Evolutionary conservation across 78 protist species (phyloP), one percentile per base, ranked within the genome.

Genomic region (Protostelium mycophagum): DNA sequence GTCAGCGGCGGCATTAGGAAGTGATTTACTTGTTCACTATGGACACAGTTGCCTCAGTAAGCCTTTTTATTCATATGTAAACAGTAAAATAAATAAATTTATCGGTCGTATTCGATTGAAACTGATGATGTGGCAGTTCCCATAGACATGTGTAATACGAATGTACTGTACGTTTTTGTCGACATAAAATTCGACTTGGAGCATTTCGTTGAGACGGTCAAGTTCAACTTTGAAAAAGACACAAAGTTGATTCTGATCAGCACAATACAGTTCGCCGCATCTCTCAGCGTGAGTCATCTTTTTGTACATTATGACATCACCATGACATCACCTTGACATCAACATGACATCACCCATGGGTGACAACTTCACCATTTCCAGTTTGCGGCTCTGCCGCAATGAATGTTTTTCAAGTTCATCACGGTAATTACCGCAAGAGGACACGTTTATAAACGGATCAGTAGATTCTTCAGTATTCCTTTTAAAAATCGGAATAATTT

Each of bases 1-100:
- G 38, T 90, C 99, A 0, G 99, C 99, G 0, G 0, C 85, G 0
- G 97, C 99, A 25, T 88, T 98, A n/a, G 99, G 99, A 28, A 96
- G 97, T 0, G 98, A 96, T 84, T 91, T 99, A 0, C 88, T 99
- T 85, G 98, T 99, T 36, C 99, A 99, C 88, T 99, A 98, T 86
- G 99, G 99, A 28, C 99, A 99, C 91, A 91, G 97, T 88, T 99
- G 99, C 87, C 83, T 96, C 28, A 87, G 92, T 90, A 10, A 1
- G 83, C 31, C 10, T 84, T 9, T 28, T 34, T 38, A 10, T 38
- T 85, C 34, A 34, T 87, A 38, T 36, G 23, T 39, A n/a, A n/a
- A n/a, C n/a, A n/a, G n/a, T 87, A 25, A 10, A 36, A 34, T 87
- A 23, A 28, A 39, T 85, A 37, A 36, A 36, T 1, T 36, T 34